These are phyloP conservation scores for Flaveria trinervia DNA, from an alignment of 129 eudicot species.

Conservation along the genomic window DNA sequence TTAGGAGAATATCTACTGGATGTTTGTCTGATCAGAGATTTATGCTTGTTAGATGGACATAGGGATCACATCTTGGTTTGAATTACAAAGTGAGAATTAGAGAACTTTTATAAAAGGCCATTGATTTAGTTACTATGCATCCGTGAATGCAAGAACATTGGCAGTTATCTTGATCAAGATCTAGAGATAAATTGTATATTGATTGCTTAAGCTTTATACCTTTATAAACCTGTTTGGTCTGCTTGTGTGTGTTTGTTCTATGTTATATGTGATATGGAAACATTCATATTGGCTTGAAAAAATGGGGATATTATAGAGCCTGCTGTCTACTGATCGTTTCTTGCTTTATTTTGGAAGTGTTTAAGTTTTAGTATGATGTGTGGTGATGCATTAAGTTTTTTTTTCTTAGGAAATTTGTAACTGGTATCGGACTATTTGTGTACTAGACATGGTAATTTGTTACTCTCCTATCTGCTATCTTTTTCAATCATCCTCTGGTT, in stretches of 20 bases:
- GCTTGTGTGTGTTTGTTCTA: neutral
- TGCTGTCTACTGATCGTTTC: neutral
- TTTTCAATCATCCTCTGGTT: neutral
- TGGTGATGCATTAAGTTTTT: neutral
- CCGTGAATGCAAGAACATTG: neutral
- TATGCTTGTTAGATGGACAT: too few relatives aligned
- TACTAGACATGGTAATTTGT: neutral
- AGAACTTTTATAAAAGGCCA: neutral
- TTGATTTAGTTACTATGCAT: neutral
- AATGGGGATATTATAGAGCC: neutral
- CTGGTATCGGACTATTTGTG: neutral
- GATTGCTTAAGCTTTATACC: neutral
- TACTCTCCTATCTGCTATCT: neutral
- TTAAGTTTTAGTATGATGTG: neutral
- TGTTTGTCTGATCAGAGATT: conserved; percentile 21
- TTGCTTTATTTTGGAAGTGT: neutral
- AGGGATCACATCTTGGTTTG: conserved; percentile 25
- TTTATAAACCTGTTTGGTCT: conserved; percentile 3
- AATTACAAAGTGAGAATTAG: neutral
- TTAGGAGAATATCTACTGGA: conserved; percentile 18
- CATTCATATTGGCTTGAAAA: neutral
- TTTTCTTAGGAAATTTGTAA: conserved; percentile 5
- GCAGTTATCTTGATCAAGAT: conserved; percentile 27
- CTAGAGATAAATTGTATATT: conserved; percentile 1
- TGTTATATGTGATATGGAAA: conserved; percentile 7